Evolutionary conservation across 805 yeast genomes (phyloP).

Genomic region (Candida verbasci): DNA sequence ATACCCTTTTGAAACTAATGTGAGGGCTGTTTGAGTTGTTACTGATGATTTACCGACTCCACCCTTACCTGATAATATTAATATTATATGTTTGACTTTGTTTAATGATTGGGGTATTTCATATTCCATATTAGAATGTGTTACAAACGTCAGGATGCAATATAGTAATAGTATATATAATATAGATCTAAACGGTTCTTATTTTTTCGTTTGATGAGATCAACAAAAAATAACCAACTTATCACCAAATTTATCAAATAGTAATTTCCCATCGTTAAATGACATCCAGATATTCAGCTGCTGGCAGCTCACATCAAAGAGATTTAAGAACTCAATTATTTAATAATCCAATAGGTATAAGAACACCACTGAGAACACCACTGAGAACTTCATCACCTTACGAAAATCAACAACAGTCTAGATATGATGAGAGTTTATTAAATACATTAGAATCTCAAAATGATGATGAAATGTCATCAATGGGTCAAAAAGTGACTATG

Average conservation of each 20-base stretch:
- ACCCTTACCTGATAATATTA: slow-evolving; percentile 90
- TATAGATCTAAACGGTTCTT: too few relatives aligned
- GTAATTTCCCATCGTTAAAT: slow-evolving; percentile 8
- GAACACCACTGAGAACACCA: slow-evolving; percentile 17
- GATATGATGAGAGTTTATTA: slow-evolving; percentile 38
- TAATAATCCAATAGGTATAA: slow-evolving; percentile 17
- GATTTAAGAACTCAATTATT: slow-evolving; percentile 41
- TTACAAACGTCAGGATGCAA: too few relatives aligned
- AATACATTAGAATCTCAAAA: slow-evolving; percentile 42
- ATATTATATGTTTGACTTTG: slow-evolving; percentile 68
- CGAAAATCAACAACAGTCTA: slow-evolving; percentile 29
- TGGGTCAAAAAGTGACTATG: slow-evolving; percentile 39
- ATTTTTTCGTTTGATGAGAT: background rate
- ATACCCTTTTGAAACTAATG: slow-evolving; percentile 63
- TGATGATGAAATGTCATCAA: slow-evolving; percentile 36
- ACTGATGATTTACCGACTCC: slow-evolving; percentile 98
- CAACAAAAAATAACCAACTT: background rate
- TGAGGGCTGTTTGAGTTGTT: slow-evolving; percentile 89
- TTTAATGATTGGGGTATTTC: slow-evolving; percentile 31
- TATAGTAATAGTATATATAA: background rate
- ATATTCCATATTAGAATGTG: background rate
- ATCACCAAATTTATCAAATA: too few relatives aligned
- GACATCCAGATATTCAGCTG: slow-evolving; percentile 26
- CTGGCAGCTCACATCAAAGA: slow-evolving; percentile 35
- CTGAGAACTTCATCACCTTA: slow-evolving; percentile 36